Conservation (phyloP, 139 green algal species). For the Chlorella sorokiniana region DNA sequence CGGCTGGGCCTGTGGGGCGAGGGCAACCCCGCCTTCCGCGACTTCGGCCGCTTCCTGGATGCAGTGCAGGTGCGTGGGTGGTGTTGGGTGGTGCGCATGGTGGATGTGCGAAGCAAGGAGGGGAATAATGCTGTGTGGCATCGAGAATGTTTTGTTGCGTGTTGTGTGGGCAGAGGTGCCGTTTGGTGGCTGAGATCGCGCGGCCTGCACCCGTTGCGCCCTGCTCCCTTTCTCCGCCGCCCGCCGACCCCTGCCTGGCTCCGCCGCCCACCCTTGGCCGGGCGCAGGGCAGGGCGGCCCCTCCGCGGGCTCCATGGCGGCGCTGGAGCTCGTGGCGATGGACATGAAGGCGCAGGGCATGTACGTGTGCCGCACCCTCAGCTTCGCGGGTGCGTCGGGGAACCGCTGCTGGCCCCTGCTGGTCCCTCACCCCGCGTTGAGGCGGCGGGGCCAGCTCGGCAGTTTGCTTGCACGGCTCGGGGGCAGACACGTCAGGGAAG, state of each 20-base stretch:
- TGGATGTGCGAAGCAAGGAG: not conserved
- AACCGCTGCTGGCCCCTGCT: too few species aligned
- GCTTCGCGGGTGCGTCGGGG: conserved; percentile 59
- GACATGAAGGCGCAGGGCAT: conserved; percentile 84
- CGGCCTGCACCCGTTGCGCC: not conserved
- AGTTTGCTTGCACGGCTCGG: too few species aligned
- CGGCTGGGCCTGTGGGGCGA: conserved; percentile 83
- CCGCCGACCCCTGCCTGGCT: too few species aligned
- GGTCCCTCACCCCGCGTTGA: too few species aligned
- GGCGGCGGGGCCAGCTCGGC: too few species aligned
- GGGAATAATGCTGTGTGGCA: not conserved
- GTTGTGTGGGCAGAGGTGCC: too few species aligned
- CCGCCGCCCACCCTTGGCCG: not conserved
- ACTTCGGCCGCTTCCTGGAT: conserved; percentile 67
- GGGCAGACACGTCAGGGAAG: too few species aligned
- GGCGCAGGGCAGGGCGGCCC: conserved; percentile 53
- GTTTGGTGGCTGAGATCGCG: too few species aligned
- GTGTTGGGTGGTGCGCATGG: not conserved
- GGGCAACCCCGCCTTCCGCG: conserved; percentile 38
- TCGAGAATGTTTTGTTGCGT: too few species aligned
- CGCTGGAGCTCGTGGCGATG: conserved; percentile 86
- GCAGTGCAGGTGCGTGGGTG: conserved; percentile 22
- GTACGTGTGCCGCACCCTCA: conserved; percentile 82
- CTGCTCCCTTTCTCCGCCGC: not conserved
- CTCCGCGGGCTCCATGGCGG: conserved; percentile 42